Conservation (phyloP, 2,329 filamentous ascomycete species). For the Colletotrichum sp. region DNA sequence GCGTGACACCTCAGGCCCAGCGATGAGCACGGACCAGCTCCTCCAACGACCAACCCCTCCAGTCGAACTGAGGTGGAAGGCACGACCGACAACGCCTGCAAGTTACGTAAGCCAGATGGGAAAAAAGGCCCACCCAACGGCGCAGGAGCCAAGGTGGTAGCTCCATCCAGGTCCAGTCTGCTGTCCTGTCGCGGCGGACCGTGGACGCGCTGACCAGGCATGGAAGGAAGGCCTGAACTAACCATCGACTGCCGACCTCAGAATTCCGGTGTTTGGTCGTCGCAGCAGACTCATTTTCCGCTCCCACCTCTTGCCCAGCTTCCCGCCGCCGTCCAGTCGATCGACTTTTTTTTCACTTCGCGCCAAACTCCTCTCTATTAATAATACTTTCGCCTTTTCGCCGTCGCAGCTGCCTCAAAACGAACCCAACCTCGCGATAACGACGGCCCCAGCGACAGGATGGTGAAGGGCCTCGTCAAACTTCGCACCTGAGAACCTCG, state of each 20-base stretch:
- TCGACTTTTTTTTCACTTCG: background rate
- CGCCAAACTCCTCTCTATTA: background rate
- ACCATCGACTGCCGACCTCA: slow-evolving; percentile 15
- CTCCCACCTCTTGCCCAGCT: background rate
- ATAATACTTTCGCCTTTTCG: background rate
- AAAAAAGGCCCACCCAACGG: background rate
- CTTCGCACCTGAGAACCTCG: slow-evolving; percentile 17
- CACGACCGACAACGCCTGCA: background rate
- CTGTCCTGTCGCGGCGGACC: slow-evolving; percentile 16
- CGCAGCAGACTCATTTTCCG: background rate
- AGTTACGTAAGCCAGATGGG: background rate
- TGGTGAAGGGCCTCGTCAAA: slow-evolving; percentile 10
- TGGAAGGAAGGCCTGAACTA: slow-evolving; percentile 4
- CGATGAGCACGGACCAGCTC: background rate
- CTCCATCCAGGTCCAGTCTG: slow-evolving; percentile 9
- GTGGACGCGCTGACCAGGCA: slow-evolving; percentile 17
- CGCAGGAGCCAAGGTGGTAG: slow-evolving; percentile 11
- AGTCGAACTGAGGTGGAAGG: background rate
- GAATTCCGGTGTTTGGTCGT: slow-evolving; percentile 7
- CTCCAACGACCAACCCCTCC: background rate
- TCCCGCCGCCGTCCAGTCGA: background rate
- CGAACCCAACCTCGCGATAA: background rate
- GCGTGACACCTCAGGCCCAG: background rate
- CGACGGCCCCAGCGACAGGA: slow-evolving; percentile 11
- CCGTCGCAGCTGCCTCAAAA: background rate